These are phyloP conservation scores for Saccharomyces pastorianus DNA, from an alignment of 1,139 yeast species.

Conservation along the genomic window DNA sequence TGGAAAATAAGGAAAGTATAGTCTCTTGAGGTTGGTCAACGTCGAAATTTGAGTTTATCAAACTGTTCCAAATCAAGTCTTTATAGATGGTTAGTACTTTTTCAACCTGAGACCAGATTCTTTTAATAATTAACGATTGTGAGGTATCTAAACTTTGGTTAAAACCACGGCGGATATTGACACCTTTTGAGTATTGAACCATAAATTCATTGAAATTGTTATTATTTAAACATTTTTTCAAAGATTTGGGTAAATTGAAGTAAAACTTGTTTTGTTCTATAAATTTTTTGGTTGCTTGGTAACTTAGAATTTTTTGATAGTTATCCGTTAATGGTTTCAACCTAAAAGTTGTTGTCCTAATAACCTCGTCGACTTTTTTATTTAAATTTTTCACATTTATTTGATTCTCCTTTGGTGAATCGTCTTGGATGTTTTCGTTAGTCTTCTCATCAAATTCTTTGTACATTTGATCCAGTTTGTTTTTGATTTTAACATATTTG, in stretches of 20 bases:
- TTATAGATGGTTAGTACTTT: constrained; percentile 57
- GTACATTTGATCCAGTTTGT: constrained; percentile 51
- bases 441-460: constrained; percentile 37
- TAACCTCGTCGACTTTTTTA: constrained; percentile 41
- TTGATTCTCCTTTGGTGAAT: constrained; percentile 22
- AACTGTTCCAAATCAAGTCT: constrained; percentile 50
- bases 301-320: constrained; percentile 50
- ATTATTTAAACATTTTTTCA: constrained; percentile 45
- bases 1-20: constrained; percentile 49
- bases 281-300: constrained; percentile 54
- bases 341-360: constrained; percentile 52
- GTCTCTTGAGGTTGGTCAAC: constrained; percentile 32
- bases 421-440: constrained; percentile 10
- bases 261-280: constrained; percentile 54
- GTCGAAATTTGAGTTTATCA: constrained; percentile 34
- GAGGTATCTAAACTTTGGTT: not conserved
- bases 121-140: constrained; percentile 32
- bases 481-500: constrained; percentile 68
- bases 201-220: constrained; percentile 67
- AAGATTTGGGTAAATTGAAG: constrained; percentile 62
- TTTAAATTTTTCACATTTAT: constrained; percentile 36
- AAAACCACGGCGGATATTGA: not conserved
- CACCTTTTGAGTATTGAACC: constrained; percentile 60
- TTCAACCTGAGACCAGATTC: constrained; percentile 64
- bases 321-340: constrained; percentile 71